A percentile compares a stretch with the other conserved stretches of the same genome.
Evolutionary conservation across 139 green algal species (phyloP).

Genomic region (Ettlia oleoabundans): DNA sequence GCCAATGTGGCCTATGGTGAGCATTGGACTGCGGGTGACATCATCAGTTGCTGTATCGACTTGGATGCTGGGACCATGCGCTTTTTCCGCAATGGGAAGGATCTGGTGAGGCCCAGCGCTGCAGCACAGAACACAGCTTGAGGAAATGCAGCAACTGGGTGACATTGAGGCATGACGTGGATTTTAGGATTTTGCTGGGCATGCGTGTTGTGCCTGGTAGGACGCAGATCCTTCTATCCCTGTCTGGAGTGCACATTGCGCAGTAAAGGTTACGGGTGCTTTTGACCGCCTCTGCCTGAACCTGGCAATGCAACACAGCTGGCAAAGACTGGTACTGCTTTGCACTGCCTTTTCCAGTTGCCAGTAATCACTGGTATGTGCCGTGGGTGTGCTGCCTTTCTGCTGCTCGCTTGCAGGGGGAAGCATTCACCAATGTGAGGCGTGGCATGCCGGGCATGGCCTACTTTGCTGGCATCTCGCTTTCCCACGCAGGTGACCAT

Average conservation of each 20-base stretch:
- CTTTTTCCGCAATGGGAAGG: slow-evolving; percentile 85
- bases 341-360: background rate
- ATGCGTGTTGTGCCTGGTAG: too few species aligned
- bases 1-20: slow-evolving; percentile 73
- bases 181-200: too few species aligned
- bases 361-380: too few species aligned
- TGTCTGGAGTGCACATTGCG: too few species aligned
- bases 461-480: slow-evolving; percentile 66
- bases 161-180: too few species aligned
- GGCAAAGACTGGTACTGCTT: too few species aligned
- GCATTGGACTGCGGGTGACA: slow-evolving; percentile 78
- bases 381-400: background rate
- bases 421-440: slow-evolving; percentile 76
- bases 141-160: too few species aligned
- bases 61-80: slow-evolving; percentile 78
- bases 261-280: too few species aligned
- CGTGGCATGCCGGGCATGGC: slow-evolving; percentile 31
- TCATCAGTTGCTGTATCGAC: slow-evolving; percentile 90
- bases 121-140: background rate
- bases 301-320: too few species aligned
- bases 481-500: slow-evolving; percentile 42
- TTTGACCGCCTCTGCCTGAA: too few species aligned
- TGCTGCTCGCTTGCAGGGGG: slow-evolving; percentile 47
- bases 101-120: slow-evolving; percentile 40
- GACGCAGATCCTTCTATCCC: too few species aligned